Conservation (phyloP, 2,329 filamentous ascomycete species). For the Magnaporthiopsis rhizophila region DNA sequence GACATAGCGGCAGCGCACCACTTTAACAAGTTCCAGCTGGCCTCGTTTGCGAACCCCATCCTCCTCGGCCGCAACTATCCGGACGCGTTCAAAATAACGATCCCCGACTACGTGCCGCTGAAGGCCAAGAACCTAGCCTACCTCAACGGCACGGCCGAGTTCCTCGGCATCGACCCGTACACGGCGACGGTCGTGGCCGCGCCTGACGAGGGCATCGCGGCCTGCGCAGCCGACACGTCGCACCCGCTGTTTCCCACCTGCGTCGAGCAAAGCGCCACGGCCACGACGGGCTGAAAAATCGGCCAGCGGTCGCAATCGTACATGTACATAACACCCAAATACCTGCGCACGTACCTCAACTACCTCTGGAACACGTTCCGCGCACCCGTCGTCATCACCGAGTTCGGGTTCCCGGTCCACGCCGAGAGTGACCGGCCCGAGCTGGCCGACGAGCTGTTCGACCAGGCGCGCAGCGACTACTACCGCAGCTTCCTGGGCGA, state of each 20-base stretch:
- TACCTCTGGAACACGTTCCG: slow-evolving; percentile 51
- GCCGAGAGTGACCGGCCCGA: slow-evolving; percentile 33
- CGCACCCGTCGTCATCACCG: slow-evolving; percentile 37
- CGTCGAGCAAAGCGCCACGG: slow-evolving; percentile 36
- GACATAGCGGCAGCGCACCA: slow-evolving; percentile 37
- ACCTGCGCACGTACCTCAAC: slow-evolving; percentile 25
- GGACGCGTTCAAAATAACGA: slow-evolving; percentile 33
- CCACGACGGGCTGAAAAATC: slow-evolving; percentile 47
- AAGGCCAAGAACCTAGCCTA: slow-evolving; percentile 38
- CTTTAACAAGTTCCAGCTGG: slow-evolving; percentile 39
- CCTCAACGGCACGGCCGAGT: slow-evolving; percentile 42
- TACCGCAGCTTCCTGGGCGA: slow-evolving; percentile 35
- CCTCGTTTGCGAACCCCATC: slow-evolving; percentile 43
- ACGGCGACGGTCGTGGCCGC: slow-evolving; percentile 33
- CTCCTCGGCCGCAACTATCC: slow-evolving; percentile 43
- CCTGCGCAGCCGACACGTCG: slow-evolving; percentile 37
- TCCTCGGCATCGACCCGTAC: slow-evolving; percentile 51
- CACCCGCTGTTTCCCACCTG: slow-evolving; percentile 35
- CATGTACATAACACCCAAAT: slow-evolving; percentile 50
- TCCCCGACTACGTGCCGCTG: slow-evolving; percentile 36
- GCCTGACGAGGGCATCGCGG: slow-evolving; percentile 34
- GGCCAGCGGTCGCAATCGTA: slow-evolving; percentile 47
- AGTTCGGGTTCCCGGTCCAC: slow-evolving; percentile 49
- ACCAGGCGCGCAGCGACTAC: slow-evolving; percentile 44
- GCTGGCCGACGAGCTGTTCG: slow-evolving; percentile 27